Percentiles rank a stretch among this genome's conserved stretches.
phyloP scores from a whole-genome alignment of 2,329 filamentous ascomycete genomes.

The Orbilia oligospora region DNA sequence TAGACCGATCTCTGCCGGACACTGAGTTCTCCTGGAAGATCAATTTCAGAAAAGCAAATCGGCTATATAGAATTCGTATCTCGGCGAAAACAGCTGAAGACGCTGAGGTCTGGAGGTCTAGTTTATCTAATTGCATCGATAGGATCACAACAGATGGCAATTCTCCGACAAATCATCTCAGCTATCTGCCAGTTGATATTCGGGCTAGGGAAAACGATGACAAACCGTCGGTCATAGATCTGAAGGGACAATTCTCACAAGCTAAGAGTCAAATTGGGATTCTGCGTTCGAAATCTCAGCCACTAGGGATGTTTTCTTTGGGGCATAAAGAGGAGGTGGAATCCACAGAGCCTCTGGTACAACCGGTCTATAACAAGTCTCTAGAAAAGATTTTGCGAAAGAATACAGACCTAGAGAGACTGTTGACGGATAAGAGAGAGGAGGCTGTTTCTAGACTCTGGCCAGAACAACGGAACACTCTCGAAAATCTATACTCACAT shows the following conservation, averaged over 20 bases:
- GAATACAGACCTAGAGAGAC: slow-evolving; percentile 42
- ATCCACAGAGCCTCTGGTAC: slow-evolving; percentile 15
- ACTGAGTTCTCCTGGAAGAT: slow-evolving; percentile 59
- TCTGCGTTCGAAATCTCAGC: slow-evolving; percentile 49
- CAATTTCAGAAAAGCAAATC: slow-evolving; percentile 54
- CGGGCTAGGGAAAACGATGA: slow-evolving; percentile 47
- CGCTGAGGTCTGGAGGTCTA: slow-evolving; percentile 55
- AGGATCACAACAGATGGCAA: slow-evolving; percentile 21
- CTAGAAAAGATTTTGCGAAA: slow-evolving; percentile 43
- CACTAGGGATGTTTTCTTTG: slow-evolving; percentile 43
- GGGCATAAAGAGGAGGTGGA: slow-evolving; percentile 27
- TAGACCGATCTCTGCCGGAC: slow-evolving; percentile 54
- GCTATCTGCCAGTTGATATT: slow-evolving; percentile 46
- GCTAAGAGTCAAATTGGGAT: slow-evolving; percentile 35
- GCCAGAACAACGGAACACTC: slow-evolving; percentile 57
- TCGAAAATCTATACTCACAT: slow-evolving; percentile 58
- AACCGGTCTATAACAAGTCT: slow-evolving; percentile 45
- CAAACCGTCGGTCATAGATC: slow-evolving; percentile 47
- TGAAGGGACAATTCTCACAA: slow-evolving; percentile 45
- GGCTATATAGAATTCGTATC: slow-evolving; percentile 48
- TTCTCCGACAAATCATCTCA: slow-evolving; percentile 39
- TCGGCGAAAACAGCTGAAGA: slow-evolving; percentile 54
- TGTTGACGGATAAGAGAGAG: slow-evolving; percentile 45
- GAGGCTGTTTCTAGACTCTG: slow-evolving; percentile 57
- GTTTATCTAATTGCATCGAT: slow-evolving; percentile 45